Base-by-base conservation (phyloP, 2,329 filamentous ascomycete species). In the Penicillium sp. region DNA sequence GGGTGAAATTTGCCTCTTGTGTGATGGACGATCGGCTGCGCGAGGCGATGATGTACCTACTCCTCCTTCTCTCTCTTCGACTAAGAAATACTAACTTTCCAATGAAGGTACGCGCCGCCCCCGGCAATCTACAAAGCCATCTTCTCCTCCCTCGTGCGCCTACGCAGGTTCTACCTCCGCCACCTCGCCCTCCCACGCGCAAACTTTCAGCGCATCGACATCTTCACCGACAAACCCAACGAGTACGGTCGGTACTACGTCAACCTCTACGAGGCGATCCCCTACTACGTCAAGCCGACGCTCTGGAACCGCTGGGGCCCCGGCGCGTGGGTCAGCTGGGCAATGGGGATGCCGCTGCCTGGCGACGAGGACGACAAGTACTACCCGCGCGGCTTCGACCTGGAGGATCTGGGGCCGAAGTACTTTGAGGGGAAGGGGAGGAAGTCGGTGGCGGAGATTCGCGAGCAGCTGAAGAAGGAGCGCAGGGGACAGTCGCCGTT, bases 11-110 rank as follows among this genome's bases (percentile, higher is more conserved):
- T 23, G 78, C 88, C 7, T 80, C 81, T 30, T 83, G 85, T 3
- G 69, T 91, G 46, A 85, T 92, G 83, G 88, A 87, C 13, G 84
- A 88, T 29, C 81, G 85, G 9, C 76, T 91, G 51, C 81, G 89
- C 9, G 81, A 81, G 48, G 86, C 89, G 0, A 91, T 92, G 81
- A 79, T 86, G 86, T 89, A 75, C 21, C 21, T 21, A 21, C 21
- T 21, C 21, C 21, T 21, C 21, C 21, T 21, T 2, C 21, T 21
- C 21, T 21, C 21, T 21, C 21, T 21, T 21, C 21, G 21, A 21
- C 21, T 21, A 21, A 21, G 21, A 21, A 21, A 21, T 44, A 9
- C 35, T 50, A 26, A 58, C 52, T 9, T 51, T 56, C 7, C 57
- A 51, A 2, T 11, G n/a, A 9, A 68, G 66, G 63, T 66, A 68